Conservation (phyloP, 768 basidiomycete species). For the Macrolepiota dolichaula region DNA sequence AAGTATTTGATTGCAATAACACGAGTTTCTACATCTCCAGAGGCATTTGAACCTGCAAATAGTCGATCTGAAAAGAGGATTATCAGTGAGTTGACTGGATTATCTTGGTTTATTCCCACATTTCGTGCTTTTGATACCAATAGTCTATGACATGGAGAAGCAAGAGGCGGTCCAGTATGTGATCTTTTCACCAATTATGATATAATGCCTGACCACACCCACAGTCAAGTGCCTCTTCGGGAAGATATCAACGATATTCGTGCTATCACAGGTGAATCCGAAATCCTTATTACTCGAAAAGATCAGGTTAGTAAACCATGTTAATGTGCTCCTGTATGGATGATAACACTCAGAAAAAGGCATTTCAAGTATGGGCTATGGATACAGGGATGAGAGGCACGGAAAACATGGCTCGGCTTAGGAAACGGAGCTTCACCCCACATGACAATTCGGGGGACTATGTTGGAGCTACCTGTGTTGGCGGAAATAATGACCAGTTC, state of each 20-base stretch:
- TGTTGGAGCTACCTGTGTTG: conserved; percentile 2
- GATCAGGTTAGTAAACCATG: neutral
- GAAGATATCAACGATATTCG: neutral
- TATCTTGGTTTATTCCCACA: neutral
- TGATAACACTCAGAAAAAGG: neutral
- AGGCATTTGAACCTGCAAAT: neutral
- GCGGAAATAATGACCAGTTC: conserved; percentile 4
- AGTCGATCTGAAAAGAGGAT: conserved; percentile 7
- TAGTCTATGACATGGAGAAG: conserved; percentile 11
- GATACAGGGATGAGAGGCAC: conserved; percentile 6
- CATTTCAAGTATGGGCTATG: conserved; percentile 5
- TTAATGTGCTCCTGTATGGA: neutral
- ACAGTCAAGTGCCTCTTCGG: conserved; percentile 5
- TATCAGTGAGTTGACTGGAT: neutral
- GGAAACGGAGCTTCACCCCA: neutral
- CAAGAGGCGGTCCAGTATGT: neutral
- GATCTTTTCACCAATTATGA: neutral
- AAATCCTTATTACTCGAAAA: conserved; percentile 6
- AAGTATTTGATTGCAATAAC: conserved; percentile 1
- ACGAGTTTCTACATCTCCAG: neutral
- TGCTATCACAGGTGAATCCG: neutral
- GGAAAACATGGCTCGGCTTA: conserved; percentile 1
- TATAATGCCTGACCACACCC: neutral
- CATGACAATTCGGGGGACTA: neutral
- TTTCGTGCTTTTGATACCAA: neutral